Base-by-base conservation (phyloP, 495 filamentous ascomycete genomes). In the Daldinia bambusicola region DNA sequence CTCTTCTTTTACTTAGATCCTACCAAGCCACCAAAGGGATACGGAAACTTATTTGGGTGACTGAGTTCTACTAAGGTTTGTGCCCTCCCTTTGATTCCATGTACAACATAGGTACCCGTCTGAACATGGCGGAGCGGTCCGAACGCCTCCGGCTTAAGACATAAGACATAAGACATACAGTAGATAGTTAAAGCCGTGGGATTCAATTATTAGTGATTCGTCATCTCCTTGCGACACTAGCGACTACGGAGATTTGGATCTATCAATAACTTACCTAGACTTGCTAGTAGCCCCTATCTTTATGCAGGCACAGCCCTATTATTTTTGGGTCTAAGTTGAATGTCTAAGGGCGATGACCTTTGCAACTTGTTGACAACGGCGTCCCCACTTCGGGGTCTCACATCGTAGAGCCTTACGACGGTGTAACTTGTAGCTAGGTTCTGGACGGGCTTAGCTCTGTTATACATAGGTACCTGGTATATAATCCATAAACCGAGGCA, bases 101-200 rank as follows among this genome's bases (percentile, higher is more conserved):
- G 26, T 40, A 41, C 16, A 32, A 26, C 16, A 22, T 41, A 20
- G 45, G 18, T 26, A 26, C 48, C 26, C 30, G 2, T 59, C 55
- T 41, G 20, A 32, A 40, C 7, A 36, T 41, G 16, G 52, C 50
- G 43, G 62, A 8, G 58, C 62, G 14, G 61, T 55, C 56, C 41
- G 41, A 62, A 22, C 8, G 20, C 32, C 20, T 66, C 40, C 32
- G 26, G 40, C 20, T 34, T 66, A 55, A 72, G 43, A 72, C 69
- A 67, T 57, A 55, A 72, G 43, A 72, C 69, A 67, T 57, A 26
- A 26, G 50, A 72, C 69, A 67, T 57, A 36, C 69, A 72, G 63
- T 26, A 63, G 34, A 68, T 72, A 68, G 40, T 61, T 22, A 18
- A 64, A 41, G 56, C 64, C 59, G 9, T 52, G 48, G 61, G 31